Percentiles rank a stretch among this genome's conserved stretches.
phyloP scores from a whole-genome alignment of 2,329 filamentous ascomycete species.

The Ascochyta lentis region DNA sequence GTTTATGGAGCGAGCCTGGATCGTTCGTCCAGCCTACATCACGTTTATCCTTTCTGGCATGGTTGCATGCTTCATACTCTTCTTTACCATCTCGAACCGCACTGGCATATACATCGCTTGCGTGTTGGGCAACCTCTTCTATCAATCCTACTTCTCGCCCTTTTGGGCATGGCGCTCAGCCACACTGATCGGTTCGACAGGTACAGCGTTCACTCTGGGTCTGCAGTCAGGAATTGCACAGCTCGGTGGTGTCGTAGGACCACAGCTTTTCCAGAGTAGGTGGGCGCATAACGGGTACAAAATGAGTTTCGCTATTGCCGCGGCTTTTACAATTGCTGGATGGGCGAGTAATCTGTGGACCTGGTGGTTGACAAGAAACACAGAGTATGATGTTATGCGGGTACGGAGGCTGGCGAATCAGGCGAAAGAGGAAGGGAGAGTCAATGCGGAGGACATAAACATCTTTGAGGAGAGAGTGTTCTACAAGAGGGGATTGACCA shows the following conservation, averaged over 20 bases:
- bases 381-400: constrained; percentile 50
- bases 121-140: constrained; percentile 54
- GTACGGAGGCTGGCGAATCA: constrained; percentile 24
- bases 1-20: constrained; percentile 50
- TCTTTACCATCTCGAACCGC: constrained; percentile 47
- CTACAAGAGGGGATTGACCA: constrained; percentile 13
- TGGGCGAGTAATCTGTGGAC: constrained; percentile 51
- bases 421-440: constrained; percentile 24
- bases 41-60: constrained; percentile 51
- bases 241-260: constrained; percentile 55
- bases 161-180: constrained; percentile 30
- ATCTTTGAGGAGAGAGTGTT: constrained; percentile 28
- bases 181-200: constrained; percentile 48
- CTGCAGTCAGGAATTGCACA: constrained; percentile 55
- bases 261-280: constrained; percentile 53
- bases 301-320: constrained; percentile 48
- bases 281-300: constrained; percentile 54
- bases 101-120: constrained; percentile 54
- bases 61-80: constrained; percentile 54
- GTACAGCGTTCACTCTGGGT: constrained; percentile 54
- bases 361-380: constrained; percentile 53
- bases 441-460: constrained; percentile 26
- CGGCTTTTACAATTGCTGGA: constrained; percentile 44
- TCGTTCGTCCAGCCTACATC: constrained; percentile 52
- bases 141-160: constrained; percentile 47